phyloP scores from a whole-genome alignment of 306 rosid genomes.

The Rosa multiflora region DNA sequence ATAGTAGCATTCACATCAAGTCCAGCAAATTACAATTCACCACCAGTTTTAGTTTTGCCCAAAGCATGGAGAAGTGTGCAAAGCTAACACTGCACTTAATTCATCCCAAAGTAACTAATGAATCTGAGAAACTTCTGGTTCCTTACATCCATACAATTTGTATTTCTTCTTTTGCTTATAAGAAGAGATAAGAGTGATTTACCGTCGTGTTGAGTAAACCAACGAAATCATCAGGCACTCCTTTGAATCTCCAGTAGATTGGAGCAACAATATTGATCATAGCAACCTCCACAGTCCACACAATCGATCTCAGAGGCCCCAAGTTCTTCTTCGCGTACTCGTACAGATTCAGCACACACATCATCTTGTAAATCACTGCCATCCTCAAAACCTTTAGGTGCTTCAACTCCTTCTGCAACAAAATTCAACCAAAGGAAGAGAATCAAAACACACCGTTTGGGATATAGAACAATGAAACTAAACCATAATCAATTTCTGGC shows the following conservation, averaged over 20 bases:
- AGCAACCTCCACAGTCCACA: conserved; percentile 50
- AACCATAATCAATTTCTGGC: conserved; percentile 43
- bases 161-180: no score
- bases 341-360: conserved; percentile 48
- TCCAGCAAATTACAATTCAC: not conserved
- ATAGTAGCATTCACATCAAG: not conserved
- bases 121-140: not conserved
- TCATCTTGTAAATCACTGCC: conserved; percentile 47
- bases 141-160: no score
- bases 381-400: conserved; percentile 57
- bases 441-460: not conserved
- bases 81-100: no score
- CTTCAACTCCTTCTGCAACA: conserved; percentile 41
- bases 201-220: conserved; percentile 64
- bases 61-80: no score
- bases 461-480: no score
- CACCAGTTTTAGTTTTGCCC: not conserved
- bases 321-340: conserved; percentile 67
- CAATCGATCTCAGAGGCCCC: conserved; percentile 62
- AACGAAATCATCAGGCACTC: conserved; percentile 54
- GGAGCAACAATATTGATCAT: conserved; percentile 54
- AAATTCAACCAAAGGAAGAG: not conserved
- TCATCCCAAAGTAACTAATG: not conserved
- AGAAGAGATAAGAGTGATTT: not conserved
- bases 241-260: conserved; percentile 51